Conservation (phyloP, 2,329 filamentous ascomycete genomes). For the Curvularia sp. region DNA sequence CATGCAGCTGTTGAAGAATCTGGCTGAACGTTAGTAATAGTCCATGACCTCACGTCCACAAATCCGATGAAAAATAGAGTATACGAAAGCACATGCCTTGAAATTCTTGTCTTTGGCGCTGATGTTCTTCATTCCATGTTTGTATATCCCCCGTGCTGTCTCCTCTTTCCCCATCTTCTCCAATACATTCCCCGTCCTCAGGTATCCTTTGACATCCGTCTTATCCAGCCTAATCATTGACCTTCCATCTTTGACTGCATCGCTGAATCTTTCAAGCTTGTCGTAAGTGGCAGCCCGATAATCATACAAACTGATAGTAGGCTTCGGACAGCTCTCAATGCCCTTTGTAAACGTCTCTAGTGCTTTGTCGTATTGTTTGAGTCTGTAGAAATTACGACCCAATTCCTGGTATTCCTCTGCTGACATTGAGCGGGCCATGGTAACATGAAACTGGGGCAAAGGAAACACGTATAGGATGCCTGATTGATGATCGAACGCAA, state of each 20-base stretch:
- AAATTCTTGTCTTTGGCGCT: conserved; percentile 47
- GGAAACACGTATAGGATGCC: not conserved
- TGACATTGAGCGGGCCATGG: conserved; percentile 42
- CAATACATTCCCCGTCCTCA: conserved; percentile 60
- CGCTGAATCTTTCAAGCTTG: conserved; percentile 59
- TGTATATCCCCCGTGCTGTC: conserved; percentile 64
- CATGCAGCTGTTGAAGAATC: conserved; percentile 56
- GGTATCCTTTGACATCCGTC: conserved; percentile 63
- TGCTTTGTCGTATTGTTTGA: conserved; percentile 47
- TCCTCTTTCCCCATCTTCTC: conserved; percentile 58
- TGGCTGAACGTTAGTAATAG: conserved; percentile 22
- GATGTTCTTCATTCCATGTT: conserved; percentile 63
- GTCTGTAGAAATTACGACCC: conserved; percentile 46
- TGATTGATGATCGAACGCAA: not conserved
- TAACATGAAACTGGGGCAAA: not conserved
- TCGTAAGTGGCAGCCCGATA: conserved; percentile 63
- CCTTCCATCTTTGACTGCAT: conserved; percentile 64
- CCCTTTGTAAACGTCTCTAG: conserved; percentile 44
- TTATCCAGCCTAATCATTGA: conserved; percentile 61
- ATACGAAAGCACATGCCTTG: conserved; percentile 26
- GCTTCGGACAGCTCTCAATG: conserved; percentile 34
- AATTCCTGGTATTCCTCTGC: conserved; percentile 47
- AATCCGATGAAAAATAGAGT: not conserved
- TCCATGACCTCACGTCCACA: no score
- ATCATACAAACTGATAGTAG: conserved; percentile 56